Conservation (phyloP, 768 basidiomycete species). For the Hygrocybe punicea region DNA sequence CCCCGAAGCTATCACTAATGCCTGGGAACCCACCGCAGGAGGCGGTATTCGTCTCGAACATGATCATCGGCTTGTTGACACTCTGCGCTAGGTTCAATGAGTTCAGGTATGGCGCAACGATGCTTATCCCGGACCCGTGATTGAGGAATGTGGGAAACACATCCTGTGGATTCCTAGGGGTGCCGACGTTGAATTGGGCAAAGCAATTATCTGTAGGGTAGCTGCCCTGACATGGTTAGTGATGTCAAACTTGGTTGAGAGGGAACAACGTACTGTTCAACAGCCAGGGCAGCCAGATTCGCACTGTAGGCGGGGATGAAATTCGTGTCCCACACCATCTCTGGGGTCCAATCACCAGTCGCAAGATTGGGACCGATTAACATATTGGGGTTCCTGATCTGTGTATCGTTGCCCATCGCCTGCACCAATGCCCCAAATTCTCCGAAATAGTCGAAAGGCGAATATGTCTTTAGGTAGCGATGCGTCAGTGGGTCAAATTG, state of each 20-base stretch:
- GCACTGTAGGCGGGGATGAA: constrained; percentile 43
- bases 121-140: constrained; percentile 50
- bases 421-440: constrained; percentile 46
- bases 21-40: constrained; percentile 69
- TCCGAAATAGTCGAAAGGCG: constrained; percentile 34
- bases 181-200: constrained; percentile 46
- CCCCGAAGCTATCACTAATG: constrained; percentile 58
- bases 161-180: constrained; percentile 41
- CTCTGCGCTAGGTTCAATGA: constrained; percentile 45
- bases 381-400: constrained; percentile 37
- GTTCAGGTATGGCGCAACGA: constrained; percentile 53
- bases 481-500: not conserved
- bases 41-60: constrained; percentile 72
- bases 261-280: constrained; percentile 48
- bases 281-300: constrained; percentile 46
- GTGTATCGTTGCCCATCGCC: constrained; percentile 42
- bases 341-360: constrained; percentile 51
- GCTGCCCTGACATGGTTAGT: constrained; percentile 44
- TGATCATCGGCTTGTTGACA: constrained; percentile 47
- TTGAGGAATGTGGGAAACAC: constrained; percentile 60
- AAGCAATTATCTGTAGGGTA: constrained; percentile 57
- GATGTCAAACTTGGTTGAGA: constrained; percentile 3
- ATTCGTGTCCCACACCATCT: constrained; percentile 53
- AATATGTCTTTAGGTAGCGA: not conserved
- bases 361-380: constrained; percentile 58